Evolutionary conservation across 2,329 filamentous ascomycete species (phyloP).

Genomic region (Sarocladium oryzae): DNA sequence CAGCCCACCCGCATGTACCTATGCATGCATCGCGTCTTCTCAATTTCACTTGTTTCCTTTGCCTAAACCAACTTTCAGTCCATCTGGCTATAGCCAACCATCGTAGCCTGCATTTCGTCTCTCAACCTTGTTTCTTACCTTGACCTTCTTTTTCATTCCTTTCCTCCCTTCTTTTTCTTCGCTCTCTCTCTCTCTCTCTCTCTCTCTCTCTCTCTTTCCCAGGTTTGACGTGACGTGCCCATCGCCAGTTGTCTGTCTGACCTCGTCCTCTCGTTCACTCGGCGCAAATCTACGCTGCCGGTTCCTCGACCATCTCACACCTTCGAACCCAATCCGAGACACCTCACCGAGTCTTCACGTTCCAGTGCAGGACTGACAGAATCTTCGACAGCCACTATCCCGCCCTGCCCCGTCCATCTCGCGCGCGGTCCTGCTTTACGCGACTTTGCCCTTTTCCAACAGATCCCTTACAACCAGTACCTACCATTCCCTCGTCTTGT

Average conservation of each 20-base stretch:
- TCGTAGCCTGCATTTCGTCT: too few relatives aligned
- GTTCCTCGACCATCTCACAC: not conserved
- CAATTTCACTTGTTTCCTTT: not conserved
- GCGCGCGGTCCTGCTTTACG: not conserved
- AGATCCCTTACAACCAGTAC: not conserved
- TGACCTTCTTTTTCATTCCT: too few relatives aligned
- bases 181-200: too few relatives aligned
- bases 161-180: not conserved
- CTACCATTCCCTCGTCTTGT: not conserved
- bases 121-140: not conserved
- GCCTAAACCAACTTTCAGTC: not conserved
- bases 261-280: not conserved
- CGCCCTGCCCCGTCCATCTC: not conserved
- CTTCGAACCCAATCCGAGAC: not conserved
- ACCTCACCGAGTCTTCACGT: not conserved
- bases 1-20: too few relatives aligned
- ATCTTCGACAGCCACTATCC: not conserved
- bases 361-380: not conserved
- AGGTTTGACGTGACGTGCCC: too few relatives aligned
- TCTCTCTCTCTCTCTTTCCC: too few relatives aligned
- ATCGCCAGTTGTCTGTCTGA: too few relatives aligned
- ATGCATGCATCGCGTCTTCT: too few relatives aligned
- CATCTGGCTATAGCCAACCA: too few relatives aligned
- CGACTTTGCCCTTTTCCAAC: not conserved
- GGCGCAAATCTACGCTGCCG: not conserved